Percentiles rank a stretch among this genome's conserved stretches.
Evolutionary conservation across 257 asterid genomes (phyloP).

Genomic region (Solanum verrucosum): DNA sequence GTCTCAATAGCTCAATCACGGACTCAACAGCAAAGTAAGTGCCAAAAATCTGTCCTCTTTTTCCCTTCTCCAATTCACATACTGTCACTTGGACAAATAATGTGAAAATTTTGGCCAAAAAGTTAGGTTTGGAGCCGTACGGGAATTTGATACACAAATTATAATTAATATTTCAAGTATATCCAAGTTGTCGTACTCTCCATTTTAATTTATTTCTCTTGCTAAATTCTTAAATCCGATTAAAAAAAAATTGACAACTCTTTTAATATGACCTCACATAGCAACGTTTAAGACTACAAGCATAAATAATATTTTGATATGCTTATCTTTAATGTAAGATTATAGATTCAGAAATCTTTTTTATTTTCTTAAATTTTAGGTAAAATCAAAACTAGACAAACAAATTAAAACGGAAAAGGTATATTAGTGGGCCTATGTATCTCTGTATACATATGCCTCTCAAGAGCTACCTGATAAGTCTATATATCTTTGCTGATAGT

Average conservation of each 20-base stretch:
- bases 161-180: not conserved
- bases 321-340: too few relatives aligned
- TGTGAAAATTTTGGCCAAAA: not conserved
- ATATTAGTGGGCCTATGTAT: not conserved
- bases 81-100: not conserved
- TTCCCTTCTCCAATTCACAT: not conserved
- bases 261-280: not conserved
- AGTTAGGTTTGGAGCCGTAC: too few relatives aligned
- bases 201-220: too few relatives aligned
- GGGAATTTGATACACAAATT: not conserved
- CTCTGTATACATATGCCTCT: not conserved
- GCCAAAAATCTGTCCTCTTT: not conserved
- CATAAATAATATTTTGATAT: too few relatives aligned
- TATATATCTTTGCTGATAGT: not conserved
- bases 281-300: too few relatives aligned
- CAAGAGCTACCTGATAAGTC: not conserved
- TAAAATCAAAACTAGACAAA: too few relatives aligned
- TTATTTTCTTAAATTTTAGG: too few relatives aligned
- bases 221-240: rapidly evolving
- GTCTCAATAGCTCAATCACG: not conserved
- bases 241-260: not conserved
- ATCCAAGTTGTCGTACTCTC: not conserved
- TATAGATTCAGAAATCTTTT: too few relatives aligned
- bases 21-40: not conserved
- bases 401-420: not conserved